Base-by-base conservation (phyloP, 2,329 filamentous ascomycete species). In the Cladophialophora immunda region DNA sequence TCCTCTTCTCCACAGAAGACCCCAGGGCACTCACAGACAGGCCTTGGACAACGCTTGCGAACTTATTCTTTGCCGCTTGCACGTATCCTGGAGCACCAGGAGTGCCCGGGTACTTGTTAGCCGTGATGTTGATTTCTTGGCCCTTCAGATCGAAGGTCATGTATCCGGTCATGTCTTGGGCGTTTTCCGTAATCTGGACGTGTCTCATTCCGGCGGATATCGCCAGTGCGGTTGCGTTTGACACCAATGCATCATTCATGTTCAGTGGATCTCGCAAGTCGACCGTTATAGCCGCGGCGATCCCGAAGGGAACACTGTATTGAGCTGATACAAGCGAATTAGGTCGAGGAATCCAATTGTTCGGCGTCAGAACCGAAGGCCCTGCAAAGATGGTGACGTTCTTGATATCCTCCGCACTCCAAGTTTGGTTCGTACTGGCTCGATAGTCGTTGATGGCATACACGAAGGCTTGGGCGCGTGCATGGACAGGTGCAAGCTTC, bases 171-270 rank as follows among this genome's bases (percentile, higher is more conserved):
- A 53, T 6, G 11, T 53, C 50, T 9, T 25, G 13, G 22, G 50
- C 17, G 17, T 53, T 30, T 15, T 27, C 27, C 3, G 50, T 53
- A 9, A 53, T 30, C 50, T 53, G 50, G 22, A 53, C 50, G 4
- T 53, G 8, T 30, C 29, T 19, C 50, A 53, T 53, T 6, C 22
- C 17, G 4, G 9, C 22, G 2, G 50, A 15, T 6, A 53, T 25
- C n/a, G 50, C 13, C 22, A 25, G 27, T 6, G 27, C 50, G 3
- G 22, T 30, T 3, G 19, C n/a, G 15, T 53, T 30, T 27, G 22
- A 25, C 27, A 53, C 50, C 50, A 53, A 30, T 30, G 50, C 50
- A 25, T 53, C 50, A 22, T 53, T 53, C 50, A 53, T 53, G 50
- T 27, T 25, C 4, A 53, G 50, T 4, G 50, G 50, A 9, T 53